Conservation (phyloP, 129 eudicot species). For the Lonicera japonica region DNA sequence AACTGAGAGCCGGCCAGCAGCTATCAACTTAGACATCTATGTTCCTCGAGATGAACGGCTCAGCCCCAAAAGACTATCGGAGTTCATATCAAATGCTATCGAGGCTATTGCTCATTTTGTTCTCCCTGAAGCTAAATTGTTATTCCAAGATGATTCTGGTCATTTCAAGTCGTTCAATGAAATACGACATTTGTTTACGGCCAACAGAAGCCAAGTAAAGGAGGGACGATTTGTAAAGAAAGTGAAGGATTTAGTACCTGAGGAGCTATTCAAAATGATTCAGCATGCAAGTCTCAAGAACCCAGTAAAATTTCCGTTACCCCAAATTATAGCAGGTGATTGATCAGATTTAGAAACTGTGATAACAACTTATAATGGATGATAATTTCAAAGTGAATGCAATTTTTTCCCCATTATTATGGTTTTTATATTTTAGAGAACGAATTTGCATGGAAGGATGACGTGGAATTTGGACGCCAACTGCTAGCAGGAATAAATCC, state of each 20-base stretch:
- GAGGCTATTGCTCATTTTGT: constrained; percentile 14
- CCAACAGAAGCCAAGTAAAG: neutral
- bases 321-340: constrained; percentile 18
- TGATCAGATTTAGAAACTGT: no score
- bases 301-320: constrained; percentile 9
- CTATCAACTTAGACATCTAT: constrained; percentile 11
- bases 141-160: constrained; percentile 2
- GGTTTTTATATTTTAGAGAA: constrained; percentile 7
- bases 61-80: constrained; percentile 15
- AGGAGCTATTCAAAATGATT: constrained; percentile 10
- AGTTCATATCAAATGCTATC: constrained; percentile 12
- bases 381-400: neutral
- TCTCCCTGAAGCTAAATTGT: constrained; percentile 1
- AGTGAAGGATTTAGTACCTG: constrained; percentile 13
- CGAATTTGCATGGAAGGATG: constrained; percentile 21
- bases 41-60: constrained; percentile 26
- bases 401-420: neutral
- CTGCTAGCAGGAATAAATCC: constrained; percentile 33
- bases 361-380: neutral
- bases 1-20: constrained; percentile 4
- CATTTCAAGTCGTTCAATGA: constrained; percentile 15
- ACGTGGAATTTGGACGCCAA: constrained; percentile 23
- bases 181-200: constrained; percentile 3
- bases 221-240: constrained; percentile 5
- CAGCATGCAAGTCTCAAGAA: constrained; percentile 6